Evolutionary conservation across 768 basidiomycete species (phyloP).

Genomic region (Tylopilus subfusipes): DNA sequence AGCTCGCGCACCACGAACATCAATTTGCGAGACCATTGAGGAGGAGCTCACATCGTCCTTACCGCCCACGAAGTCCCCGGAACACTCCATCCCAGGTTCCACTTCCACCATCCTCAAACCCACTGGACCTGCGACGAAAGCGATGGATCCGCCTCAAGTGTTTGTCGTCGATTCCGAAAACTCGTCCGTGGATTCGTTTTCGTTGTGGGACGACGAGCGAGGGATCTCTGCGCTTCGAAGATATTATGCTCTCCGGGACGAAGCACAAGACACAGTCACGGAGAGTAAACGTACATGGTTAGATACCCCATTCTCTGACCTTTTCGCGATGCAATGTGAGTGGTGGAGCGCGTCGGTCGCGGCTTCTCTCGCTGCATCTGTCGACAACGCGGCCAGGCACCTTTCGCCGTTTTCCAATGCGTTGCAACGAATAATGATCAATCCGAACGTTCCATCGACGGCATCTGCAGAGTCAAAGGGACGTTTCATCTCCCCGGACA

Average conservation of each 20-base stretch:
- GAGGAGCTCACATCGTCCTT: constrained; percentile 52
- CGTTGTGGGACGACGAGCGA: constrained; percentile 65
- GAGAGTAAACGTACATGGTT: constrained; percentile 65
- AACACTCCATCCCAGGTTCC: constrained; percentile 9
- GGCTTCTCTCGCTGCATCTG: constrained; percentile 19
- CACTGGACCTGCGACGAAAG: constrained; percentile 10
- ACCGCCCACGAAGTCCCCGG: constrained; percentile 28
- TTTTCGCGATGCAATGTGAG: constrained; percentile 73
- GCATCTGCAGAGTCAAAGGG: constrained; percentile 36
- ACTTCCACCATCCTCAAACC: constrained; percentile 31
- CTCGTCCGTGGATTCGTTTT: constrained; percentile 42
- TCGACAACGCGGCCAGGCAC: constrained; percentile 13
- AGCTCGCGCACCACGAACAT: constrained; percentile 57
- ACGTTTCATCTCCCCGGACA: constrained; percentile 24
- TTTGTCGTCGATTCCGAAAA: constrained; percentile 58
- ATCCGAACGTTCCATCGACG: constrained; percentile 37
- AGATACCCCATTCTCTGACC: constrained; percentile 71
- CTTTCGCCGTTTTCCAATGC: constrained; percentile 25
- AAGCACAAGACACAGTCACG: constrained; percentile 59
- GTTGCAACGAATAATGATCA: constrained; percentile 44
- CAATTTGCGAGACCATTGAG: constrained; percentile 77
- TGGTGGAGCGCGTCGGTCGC: constrained; percentile 20
- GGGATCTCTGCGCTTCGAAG: constrained; percentile 61
- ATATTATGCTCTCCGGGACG: constrained; percentile 66
- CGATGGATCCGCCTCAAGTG: constrained; percentile 38